Percentiles rank a stretch among this genome's conserved stretches.
Evolutionary conservation across 306 rosid genomes (phyloP).

Genomic region (Luffa acutangula): DNA sequence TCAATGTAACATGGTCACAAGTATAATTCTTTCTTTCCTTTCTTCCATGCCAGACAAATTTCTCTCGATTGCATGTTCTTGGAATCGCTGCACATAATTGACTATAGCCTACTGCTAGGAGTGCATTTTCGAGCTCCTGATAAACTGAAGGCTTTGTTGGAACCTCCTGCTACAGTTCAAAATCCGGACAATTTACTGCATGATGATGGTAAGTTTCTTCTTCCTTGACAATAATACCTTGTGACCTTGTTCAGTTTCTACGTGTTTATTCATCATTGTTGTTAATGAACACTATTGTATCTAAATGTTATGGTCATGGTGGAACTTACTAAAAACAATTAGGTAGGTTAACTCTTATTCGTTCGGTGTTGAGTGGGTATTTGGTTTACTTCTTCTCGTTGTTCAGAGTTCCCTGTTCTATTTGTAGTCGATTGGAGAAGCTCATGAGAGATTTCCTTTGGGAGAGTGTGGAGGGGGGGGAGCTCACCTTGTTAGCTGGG

Average conservation of each 20-base stretch:
- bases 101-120: conserved; percentile 93
- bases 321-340: not conserved
- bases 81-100: conserved; percentile 82
- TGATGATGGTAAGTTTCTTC: conserved; percentile 31
- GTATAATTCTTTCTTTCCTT: conserved; percentile 5
- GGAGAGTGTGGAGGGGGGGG: no score
- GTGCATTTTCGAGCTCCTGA: conserved; percentile 93
- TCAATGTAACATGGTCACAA: not conserved
- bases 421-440: no score
- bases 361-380: no score
- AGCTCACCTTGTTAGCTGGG: no score
- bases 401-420: no score
- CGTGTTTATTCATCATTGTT: not conserved
- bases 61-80: conserved; percentile 69
- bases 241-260: not conserved
- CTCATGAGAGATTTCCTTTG: no score
- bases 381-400: no score
- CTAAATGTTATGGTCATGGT: not conserved
- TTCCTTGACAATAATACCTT: not conserved
- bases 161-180: conserved; percentile 28
- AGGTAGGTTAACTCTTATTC: no score
- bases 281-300: not conserved
- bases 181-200: conserved; percentile 22
- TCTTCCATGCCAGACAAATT: conserved; percentile 58
- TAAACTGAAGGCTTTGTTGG: conserved; percentile 54